phyloP scores from a whole-genome alignment of 768 basidiomycete species.

The Goffeauzyma gilvescens region DNA sequence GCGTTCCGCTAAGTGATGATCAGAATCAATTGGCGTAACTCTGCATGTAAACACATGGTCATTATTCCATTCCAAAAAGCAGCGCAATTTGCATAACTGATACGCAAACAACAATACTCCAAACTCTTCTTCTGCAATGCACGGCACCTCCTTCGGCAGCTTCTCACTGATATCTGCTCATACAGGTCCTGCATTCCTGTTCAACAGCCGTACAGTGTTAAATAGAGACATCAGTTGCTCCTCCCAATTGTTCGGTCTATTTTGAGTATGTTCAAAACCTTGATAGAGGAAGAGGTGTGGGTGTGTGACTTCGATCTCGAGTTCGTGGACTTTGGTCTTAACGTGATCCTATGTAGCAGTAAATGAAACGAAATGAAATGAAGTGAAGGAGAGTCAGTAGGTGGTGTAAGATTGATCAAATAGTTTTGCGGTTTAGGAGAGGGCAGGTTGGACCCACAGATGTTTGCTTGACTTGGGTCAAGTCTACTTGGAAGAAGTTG shows the following conservation, averaged over 20 bases:
- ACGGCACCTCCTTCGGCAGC: background rate
- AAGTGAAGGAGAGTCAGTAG: conserved; percentile 1
- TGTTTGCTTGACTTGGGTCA: conserved; percentile 59
- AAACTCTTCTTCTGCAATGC: conserved; percentile 1
- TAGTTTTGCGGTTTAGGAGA: background rate
- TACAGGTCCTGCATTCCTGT: conserved; percentile 41
- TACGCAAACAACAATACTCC: too few relatives aligned
- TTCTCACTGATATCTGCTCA: background rate
- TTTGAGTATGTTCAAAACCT: conserved; percentile 44
- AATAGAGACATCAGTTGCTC: conserved; percentile 81
- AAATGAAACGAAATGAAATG: background rate
- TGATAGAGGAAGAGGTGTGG: conserved; percentile 51
- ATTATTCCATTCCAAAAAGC: too few relatives aligned
- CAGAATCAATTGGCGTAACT: too few relatives aligned
- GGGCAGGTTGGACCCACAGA: conserved; percentile 30
- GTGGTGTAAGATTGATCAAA: background rate
- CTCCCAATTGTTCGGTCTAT: conserved; percentile 59
- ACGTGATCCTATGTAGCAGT: conserved; percentile 29
- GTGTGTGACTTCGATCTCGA: conserved; percentile 51
- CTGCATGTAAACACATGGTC: too few relatives aligned
- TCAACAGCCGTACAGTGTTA: conserved; percentile 76
- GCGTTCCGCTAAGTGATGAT: too few relatives aligned
- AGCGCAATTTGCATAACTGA: too few relatives aligned
- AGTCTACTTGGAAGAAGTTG: conserved; percentile 78
- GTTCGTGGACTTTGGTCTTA: conserved; percentile 55